Percentiles rank a stretch among this genome's conserved stretches.
Evolutionary conservation across 768 basidiomycete species (phyloP).

Genomic region (Steccherinum ochraceum): DNA sequence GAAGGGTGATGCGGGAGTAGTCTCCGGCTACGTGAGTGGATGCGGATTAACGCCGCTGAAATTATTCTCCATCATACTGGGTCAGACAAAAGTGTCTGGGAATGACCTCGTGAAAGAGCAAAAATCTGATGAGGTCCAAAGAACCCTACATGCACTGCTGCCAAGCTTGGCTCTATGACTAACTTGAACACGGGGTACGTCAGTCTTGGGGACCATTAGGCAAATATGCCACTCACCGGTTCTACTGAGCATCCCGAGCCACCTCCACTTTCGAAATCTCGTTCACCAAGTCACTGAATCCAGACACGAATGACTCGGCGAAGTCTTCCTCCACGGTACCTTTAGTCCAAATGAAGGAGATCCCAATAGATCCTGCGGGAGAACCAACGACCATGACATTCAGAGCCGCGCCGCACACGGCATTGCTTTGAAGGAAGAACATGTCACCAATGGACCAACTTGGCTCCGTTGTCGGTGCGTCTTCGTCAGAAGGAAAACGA

Average conservation of each 20-base stretch:
- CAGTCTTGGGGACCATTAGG: too few species aligned
- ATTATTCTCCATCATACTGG: too few species aligned
- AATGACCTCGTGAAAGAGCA: too few species aligned
- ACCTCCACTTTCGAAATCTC: too few species aligned
- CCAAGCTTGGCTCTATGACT: too few species aligned
- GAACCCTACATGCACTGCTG: too few species aligned
- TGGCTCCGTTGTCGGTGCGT: not conserved
- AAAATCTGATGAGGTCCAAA: too few species aligned
- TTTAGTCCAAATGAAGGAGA: constrained; percentile 14
- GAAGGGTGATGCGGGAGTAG: too few species aligned
- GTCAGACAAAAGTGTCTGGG: too few species aligned
- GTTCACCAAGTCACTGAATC: not conserved
- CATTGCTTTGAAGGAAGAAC: constrained; percentile 14
- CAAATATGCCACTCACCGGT: too few species aligned
- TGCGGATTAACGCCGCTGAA: not conserved
- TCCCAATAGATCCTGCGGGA: constrained; percentile 11
- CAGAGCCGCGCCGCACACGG: constrained; percentile 11
- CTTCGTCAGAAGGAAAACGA: constrained; percentile 13
- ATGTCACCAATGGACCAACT: constrained; percentile 14
- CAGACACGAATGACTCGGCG: constrained; percentile 11
- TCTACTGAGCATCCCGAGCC: too few species aligned
- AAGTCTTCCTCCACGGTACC: constrained; percentile 14
- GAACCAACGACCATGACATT: constrained; percentile 8
- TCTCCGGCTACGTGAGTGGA: not conserved
- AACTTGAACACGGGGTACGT: too few species aligned